phyloP scores from a whole-genome alignment of 78 protist species.

The Dictyostelium brefeldianum region DNA sequence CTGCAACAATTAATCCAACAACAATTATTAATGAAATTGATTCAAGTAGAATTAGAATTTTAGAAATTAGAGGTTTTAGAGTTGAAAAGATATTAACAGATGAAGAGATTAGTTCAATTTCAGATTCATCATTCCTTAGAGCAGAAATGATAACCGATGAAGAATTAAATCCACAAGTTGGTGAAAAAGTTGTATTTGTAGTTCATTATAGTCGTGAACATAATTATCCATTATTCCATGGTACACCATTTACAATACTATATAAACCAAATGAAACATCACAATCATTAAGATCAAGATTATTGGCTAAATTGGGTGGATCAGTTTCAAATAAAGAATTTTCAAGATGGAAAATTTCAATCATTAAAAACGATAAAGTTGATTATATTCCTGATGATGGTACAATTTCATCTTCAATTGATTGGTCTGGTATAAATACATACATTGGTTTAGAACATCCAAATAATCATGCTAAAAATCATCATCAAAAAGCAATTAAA shows the following conservation, averaged over 20 bases:
- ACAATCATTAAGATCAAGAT: slow-evolving; percentile 2
- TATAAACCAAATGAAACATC: slow-evolving; percentile 27
- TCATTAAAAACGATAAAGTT: slow-evolving; percentile 46
- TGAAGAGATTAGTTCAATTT: neutral
- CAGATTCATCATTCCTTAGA: slow-evolving; percentile 4
- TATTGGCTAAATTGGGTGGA: slow-evolving; percentile 1
- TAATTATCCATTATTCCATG: slow-evolving; percentile 12
- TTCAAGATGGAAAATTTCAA: slow-evolving; percentile 66
- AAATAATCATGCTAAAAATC: neutral
- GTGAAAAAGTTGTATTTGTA: slow-evolving; percentile 36
- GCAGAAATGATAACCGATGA: slow-evolving; percentile 40
- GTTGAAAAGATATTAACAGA: slow-evolving; percentile 47
- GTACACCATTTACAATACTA: slow-evolving; percentile 40
- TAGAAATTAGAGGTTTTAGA: slow-evolving; percentile 38
- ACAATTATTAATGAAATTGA: neutral
- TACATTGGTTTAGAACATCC: slow-evolving; percentile 37
- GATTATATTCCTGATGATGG: slow-evolving; percentile 38
- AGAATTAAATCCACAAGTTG: neutral
- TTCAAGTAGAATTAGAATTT: slow-evolving; percentile 4
- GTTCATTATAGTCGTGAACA: slow-evolving; percentile 52
- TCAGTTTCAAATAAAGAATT: slow-evolving; percentile 24
- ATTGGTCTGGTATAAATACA: slow-evolving; percentile 1
- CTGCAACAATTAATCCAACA: neutral
- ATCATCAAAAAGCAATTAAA: slow-evolving; percentile 50
- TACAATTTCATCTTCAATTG: neutral